These are phyloP conservation scores for Tetradesmus lagerheimii DNA, from an alignment of 139 green algal genomes.

Conservation along the genomic window DNA sequence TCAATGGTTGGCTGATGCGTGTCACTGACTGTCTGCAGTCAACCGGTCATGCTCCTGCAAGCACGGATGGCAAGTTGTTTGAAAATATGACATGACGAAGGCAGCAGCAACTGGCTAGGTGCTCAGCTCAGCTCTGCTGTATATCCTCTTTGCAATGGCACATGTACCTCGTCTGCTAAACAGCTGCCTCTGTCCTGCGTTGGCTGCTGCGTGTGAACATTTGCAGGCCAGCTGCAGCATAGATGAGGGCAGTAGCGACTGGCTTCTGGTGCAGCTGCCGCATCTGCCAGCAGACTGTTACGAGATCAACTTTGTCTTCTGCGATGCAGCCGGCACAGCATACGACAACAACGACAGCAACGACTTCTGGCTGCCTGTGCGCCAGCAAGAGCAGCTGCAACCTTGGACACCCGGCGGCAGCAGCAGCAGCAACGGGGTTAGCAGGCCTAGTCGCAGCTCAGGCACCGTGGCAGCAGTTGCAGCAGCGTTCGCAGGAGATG, in stretches of 20 bases:
- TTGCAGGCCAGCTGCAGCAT: neutral
- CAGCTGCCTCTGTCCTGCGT: no score
- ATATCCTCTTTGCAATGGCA: no score
- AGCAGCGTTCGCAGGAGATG: neutral
- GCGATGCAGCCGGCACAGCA: neutral
- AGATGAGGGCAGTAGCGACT: neutral
- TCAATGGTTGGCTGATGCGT: no score
- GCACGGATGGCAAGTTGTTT: no score
- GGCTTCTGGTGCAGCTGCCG: neutral
- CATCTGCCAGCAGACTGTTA: conserved; percentile 48
- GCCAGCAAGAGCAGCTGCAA: neutral
- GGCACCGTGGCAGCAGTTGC: neutral
- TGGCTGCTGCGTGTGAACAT: no score
- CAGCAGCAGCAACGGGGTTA: neutral
- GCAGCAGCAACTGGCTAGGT: no score
- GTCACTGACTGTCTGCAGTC: no score
- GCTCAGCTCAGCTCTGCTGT: no score
- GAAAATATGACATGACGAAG: no score
- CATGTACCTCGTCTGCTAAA: no score
- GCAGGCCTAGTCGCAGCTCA: neutral
- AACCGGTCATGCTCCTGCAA: no score
- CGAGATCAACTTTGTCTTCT: conserved; percentile 62
- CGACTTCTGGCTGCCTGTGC: neutral
- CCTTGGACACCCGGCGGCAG: neutral
- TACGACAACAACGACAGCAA: conserved; percentile 1